Evolutionary conservation across 129 eudicot species (phyloP).

Genomic region (Flaveria linearis): DNA sequence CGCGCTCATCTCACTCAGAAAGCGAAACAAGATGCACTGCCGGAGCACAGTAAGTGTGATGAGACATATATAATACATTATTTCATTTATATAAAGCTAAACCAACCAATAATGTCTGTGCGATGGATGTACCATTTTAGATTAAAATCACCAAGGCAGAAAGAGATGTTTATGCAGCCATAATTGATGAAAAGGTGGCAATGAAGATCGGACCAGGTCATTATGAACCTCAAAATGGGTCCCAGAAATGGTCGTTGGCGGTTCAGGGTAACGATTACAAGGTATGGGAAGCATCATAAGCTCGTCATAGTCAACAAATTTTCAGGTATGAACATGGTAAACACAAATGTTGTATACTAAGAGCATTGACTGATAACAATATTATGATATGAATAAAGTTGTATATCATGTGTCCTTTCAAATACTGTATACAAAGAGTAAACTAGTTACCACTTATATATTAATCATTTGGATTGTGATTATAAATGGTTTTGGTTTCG

Average conservation of each 20-base stretch:
- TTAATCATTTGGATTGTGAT: not conserved
- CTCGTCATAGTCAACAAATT: not conserved
- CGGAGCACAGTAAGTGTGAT: constrained; percentile 78
- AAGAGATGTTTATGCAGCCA: constrained; percentile 90
- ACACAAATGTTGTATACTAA: constrained; percentile 19
- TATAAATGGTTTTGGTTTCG: too few relatives aligned
- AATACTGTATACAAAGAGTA: not conserved
- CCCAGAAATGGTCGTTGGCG: constrained; percentile 66
- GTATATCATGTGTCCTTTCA: not conserved
- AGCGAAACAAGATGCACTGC: constrained; percentile 75
- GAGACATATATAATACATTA: not conserved
- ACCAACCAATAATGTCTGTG: too few relatives aligned
- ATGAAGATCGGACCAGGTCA: constrained; percentile 95
- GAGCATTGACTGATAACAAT: constrained; percentile 13
- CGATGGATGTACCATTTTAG: constrained; percentile 34
- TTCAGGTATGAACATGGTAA: constrained; percentile 21
- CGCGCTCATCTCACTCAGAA: constrained; percentile 68
- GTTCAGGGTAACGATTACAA: constrained; percentile 73
- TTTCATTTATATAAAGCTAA: too few relatives aligned
- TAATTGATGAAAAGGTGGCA: constrained; percentile 77
- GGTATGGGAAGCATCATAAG: constrained; percentile 85
- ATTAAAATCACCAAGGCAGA: constrained; percentile 69
- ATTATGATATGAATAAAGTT: not conserved
- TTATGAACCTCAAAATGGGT: constrained; percentile 73
- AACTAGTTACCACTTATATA: not conserved